Base-by-base conservation (phyloP, 768 basidiomycete genomes). In the Lyophyllum decastes region DNA sequence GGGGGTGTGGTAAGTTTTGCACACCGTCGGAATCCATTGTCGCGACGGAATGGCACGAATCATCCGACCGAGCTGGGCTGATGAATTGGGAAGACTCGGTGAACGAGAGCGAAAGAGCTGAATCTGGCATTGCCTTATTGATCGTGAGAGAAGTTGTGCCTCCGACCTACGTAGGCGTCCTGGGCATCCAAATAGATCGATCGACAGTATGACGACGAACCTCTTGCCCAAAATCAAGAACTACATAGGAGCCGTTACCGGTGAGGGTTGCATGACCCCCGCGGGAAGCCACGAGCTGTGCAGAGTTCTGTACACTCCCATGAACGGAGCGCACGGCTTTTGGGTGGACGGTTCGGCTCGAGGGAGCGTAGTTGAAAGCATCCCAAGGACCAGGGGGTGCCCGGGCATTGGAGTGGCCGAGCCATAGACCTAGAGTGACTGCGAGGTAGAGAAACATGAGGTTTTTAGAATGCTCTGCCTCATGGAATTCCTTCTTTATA, bases 41-140 rank as follows among this genome's bases (percentile, higher is more conserved):
- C 8, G 64, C 24, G 5, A 61, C 52, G 2, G 67, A 6, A 24
- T 49, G 62, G 50, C 74, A 75, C 9, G 75, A 75, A 55, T 77
- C 73, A 62, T 82, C 81, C 40, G 80, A 81, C 0, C 65, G 70
- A 8, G 67, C 50, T 0, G 81, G 79, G 48, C 66, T 72, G 55
- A 83, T 78, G 65, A 81, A 83, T 45, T 75, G 54, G 0, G 81
- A 67, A 2, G 81, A 83, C 62, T 83, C 81, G 0, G 78, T 79
- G 68, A 82, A 83, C 2, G 81, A 76, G 30, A 83, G 68, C 2
- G 80, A 73, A n/a, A 82, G 66, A 4, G 70, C 65, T 1, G 79
- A 72, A 3, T 64, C 51, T 0, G 67, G 43, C 0, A 72, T 67
- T 2, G 70, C 66, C 27, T 61, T 45, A 53, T 67, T 52, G 33